Conservation (phyloP, 2,329 filamentous ascomycete species). For the Epichloe brachyelytri region DNA sequence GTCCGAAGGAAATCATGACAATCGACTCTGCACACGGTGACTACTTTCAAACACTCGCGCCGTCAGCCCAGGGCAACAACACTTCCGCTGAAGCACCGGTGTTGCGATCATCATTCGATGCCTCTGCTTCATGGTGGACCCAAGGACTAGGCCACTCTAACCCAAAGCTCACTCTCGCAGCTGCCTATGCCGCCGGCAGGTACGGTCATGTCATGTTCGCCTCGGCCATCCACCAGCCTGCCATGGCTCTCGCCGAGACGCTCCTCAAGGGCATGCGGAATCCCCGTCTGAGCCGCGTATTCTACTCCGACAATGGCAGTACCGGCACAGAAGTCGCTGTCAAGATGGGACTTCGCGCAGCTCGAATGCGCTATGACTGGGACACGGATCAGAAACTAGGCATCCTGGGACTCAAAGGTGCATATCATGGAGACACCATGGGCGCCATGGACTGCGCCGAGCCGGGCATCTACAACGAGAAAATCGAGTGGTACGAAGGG, state of each 20-base stretch:
- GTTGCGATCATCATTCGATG: constrained; percentile 55
- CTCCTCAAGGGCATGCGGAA: constrained; percentile 49
- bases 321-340: constrained; percentile 74
- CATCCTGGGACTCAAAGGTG: constrained; percentile 63
- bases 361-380: constrained; percentile 55
- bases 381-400: constrained; percentile 43
- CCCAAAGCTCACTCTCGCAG: constrained; percentile 55
- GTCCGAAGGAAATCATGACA: constrained; percentile 49
- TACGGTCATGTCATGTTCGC: constrained; percentile 89
- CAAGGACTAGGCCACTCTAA: constrained; percentile 76
- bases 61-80: not conserved
- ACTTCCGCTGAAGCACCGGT: constrained; percentile 6
- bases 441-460: constrained; percentile 80
- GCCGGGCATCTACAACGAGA: constrained; percentile 64
- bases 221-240: constrained; percentile 65
- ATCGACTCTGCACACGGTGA: constrained; percentile 76
- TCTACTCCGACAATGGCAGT: constrained; percentile 75
- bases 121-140: constrained; percentile 85
- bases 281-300: constrained; percentile 54
- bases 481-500: constrained; percentile 75
- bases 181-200: constrained; percentile 67
- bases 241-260: constrained; percentile 52
- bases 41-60: constrained; percentile 51
- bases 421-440: constrained; percentile 80
- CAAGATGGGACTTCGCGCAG: constrained; percentile 70